Base-by-base conservation (phyloP, 345 rosid genomes). In the Eucalyptus pauciflora region DNA sequence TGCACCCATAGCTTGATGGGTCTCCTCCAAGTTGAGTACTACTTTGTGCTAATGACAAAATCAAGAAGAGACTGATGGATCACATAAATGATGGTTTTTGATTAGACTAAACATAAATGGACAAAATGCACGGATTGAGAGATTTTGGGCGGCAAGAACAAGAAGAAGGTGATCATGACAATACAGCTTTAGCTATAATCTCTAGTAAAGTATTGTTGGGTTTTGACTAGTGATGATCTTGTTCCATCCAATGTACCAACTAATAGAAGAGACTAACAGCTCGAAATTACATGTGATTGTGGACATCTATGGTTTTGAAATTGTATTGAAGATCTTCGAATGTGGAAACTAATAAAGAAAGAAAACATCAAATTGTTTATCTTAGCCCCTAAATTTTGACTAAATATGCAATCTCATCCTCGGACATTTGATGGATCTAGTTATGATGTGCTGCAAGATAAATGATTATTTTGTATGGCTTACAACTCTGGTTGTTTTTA, bases 361-460 rank as follows among this genome's bases (percentile, higher is more conserved):
- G 31, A 62, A 62, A 62, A 62, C 5, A 1, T 13, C 69, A 29
- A 62, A 27, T 62, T 6, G 33, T 29, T 62, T 62, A 62, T 29
- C 1, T 7, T 29, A 62, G 69, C 24, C 15, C 16, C 2, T 13
- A 62, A 62, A 27, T 29, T 60, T 60, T 60, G 15, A 13, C 8
- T 11, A 27, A 25, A 3, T 18, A 52, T 52, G 56, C 24, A 52
- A 18, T 52, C 10, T 52, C 4, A 18, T 52, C 58, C 1, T 1
- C 8, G 3, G 2, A 29, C 31, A 25, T 60, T 60, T 60, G 92
- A 92, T 25, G 95, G 94, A 86, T 88, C 96, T 58, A 94, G 88
- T 92, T 95, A 90, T 10, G 97, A 95, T 52, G 95, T 96, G 67
- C 90, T 97, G 94, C 94, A 96, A 90, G 96, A 92, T 24, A 94